These are phyloP conservation scores for Cryphonectria nitschkei DNA, from an alignment of 2,329 filamentous ascomycete species.

Conservation along the genomic window DNA sequence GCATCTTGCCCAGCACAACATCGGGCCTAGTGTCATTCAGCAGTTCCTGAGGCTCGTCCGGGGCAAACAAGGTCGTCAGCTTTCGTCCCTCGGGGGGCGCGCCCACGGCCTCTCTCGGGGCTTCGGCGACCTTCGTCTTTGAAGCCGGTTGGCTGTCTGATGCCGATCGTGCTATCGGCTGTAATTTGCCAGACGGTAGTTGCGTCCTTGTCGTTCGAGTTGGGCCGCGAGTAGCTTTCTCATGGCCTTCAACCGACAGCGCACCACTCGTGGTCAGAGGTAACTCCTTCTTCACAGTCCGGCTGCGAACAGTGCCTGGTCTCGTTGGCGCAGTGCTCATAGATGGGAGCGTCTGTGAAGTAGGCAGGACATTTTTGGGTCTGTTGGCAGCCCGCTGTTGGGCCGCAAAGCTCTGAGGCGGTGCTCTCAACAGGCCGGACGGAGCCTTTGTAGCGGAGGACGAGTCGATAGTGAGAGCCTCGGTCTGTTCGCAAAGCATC, in stretches of 20 bases:
- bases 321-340: constrained; percentile 39
- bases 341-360: constrained; percentile 39
- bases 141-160: constrained; percentile 12
- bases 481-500: constrained; percentile 34
- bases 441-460: constrained; percentile 33
- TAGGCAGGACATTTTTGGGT: constrained; percentile 39
- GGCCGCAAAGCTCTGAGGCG: constrained; percentile 68
- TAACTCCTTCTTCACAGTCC: constrained; percentile 32
- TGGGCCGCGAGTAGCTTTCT: constrained; percentile 35
- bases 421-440: constrained; percentile 53
- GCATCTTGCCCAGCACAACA: constrained; percentile 58
- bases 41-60: constrained; percentile 53
- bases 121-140: constrained; percentile 20
- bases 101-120: not conserved
- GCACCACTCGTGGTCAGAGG: constrained; percentile 29
- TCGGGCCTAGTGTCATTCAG: constrained; percentile 62
- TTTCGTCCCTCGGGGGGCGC: not conserved
- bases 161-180: constrained; percentile 19
- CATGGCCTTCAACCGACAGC: constrained; percentile 29
- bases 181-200: constrained; percentile 26
- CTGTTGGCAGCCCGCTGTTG: constrained; percentile 64
- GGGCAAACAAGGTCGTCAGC: constrained; percentile 53
- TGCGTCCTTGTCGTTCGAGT: constrained; percentile 29
- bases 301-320: constrained; percentile 33
- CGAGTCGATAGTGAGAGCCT: constrained; percentile 39